Evolutionary conservation across 768 basidiomycete species (phyloP).

Genomic region (Podaxis sp.): DNA sequence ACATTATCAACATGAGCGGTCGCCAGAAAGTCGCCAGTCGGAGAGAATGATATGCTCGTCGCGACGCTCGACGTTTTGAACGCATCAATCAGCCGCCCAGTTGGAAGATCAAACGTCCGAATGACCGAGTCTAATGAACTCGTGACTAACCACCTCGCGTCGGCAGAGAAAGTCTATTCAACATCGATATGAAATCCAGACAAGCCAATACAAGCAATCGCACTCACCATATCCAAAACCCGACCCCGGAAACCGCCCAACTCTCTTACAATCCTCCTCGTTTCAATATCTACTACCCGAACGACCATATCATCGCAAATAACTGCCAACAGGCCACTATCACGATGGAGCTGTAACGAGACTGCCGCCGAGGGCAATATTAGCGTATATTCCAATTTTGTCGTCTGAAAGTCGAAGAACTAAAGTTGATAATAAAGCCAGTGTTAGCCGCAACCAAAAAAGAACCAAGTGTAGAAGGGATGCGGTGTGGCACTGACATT

Average conservation of each 20-base stretch:
- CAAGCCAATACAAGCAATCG: neutral
- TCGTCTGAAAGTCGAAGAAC: constrained; percentile 97
- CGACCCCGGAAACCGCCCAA: constrained; percentile 77
- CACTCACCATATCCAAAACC: constrained; percentile 82
- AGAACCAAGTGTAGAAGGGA: neutral
- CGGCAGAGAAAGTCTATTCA: constrained; percentile 84
- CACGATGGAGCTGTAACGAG: constrained; percentile 74
- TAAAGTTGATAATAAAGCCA: constrained; percentile 25
- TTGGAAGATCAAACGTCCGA: constrained; percentile 94
- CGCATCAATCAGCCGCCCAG: constrained; percentile 86
- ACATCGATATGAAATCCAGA: constrained; percentile 6
- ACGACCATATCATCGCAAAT: constrained; percentile 85
- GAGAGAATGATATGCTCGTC: constrained; percentile 89
- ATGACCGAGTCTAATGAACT: constrained; percentile 89
- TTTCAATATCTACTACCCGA: constrained; percentile 89
- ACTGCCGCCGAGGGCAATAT: constrained; percentile 64
- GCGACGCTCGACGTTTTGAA: constrained; percentile 87
- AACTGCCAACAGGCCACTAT: constrained; percentile 78
- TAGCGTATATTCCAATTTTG: constrained; percentile 65
- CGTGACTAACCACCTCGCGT: constrained; percentile 89
- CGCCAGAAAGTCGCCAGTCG: constrained; percentile 93
- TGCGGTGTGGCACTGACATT: constrained; percentile 52
- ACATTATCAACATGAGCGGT: constrained; percentile 93
- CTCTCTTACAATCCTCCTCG: constrained; percentile 82
- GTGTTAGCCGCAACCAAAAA: constrained; percentile 2